Evolutionary conservation across 1,284 basidiomycete species (phyloP), one percentile per base, ranked within the genome.

Genomic region (Ceraceosorus bombacis): DNA sequence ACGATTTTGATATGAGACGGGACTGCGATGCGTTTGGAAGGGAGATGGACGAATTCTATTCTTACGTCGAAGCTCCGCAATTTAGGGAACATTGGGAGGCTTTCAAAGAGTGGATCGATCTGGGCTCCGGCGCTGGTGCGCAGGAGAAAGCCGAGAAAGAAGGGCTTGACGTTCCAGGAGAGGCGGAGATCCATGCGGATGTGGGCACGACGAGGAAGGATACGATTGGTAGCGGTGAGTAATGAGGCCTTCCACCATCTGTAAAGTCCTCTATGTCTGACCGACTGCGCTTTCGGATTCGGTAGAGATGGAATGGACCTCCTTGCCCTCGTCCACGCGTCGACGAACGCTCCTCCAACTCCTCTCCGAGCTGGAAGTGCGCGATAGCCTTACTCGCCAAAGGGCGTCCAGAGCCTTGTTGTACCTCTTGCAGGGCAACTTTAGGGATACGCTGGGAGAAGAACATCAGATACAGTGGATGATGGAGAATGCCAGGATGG

Each of bases 41-140:
- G 71, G 95, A 97, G 79, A 87, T 99, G 52, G 89, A 97, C 66
- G 95, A 98, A 79, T 97, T 98, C 80, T 98, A 95, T 80, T 91
- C 91, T 37, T 98, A 96, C 80, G 87, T 94, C 60, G 94, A 98
- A 80, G 90, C 92, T 82, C 85, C 88, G 0, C 88, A 92, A 76
- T 86, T 93, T 12, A 85, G 85, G 3, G 89, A 93, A 81, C 92
- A 92, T 77, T 80, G 89, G 63, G 86, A 85, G 70, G 86, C 88
- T 51, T 97, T 91, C 87, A 85, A 88, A 71, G 87, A 87, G 54
- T 76, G 74, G 74, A 69, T 68, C 54, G 49, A 61, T 17, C 49
- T 62, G n/a, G 59, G 3, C 13, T 27, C 40, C 7, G 43, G 5
- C 27, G 12, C 43, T 27, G 27, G 38, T n/a, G 41, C 39, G 43